These are phyloP conservation scores for Lobosporangium transversale DNA, from an alignment of 192 early-diverging fungal genomes.

Conservation along the genomic window DNA sequence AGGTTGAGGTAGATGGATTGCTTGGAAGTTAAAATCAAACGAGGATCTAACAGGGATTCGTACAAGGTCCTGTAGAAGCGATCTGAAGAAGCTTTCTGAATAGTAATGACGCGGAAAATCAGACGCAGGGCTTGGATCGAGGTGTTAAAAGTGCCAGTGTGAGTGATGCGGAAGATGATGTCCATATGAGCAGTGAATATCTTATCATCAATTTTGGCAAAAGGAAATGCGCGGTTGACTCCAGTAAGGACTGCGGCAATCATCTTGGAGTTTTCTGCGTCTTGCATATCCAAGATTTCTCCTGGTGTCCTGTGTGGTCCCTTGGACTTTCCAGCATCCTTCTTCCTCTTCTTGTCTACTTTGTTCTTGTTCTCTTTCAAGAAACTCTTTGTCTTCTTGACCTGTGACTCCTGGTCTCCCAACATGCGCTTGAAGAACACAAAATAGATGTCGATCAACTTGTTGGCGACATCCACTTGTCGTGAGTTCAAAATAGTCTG, in stretches of 20 bases:
- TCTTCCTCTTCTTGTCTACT: constrained; percentile 63
- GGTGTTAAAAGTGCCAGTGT: constrained; percentile 91
- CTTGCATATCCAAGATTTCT: constrained; percentile 57
- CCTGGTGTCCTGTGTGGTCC: constrained; percentile 41
- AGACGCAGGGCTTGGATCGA: constrained; percentile 93
- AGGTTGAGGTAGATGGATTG: constrained; percentile 96
- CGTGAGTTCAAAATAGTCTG: constrained; percentile 86
- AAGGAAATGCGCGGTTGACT: constrained; percentile 95
- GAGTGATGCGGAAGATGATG: constrained; percentile 91
- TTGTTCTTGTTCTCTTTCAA: constrained; percentile 55
- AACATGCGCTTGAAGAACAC: constrained; percentile 86
- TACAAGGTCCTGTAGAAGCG: constrained; percentile 94
- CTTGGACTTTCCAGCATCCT: constrained; percentile 54
- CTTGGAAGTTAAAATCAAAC: constrained; percentile 80
- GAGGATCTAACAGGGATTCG: constrained; percentile 85
- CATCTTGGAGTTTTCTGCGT: constrained; percentile 82
- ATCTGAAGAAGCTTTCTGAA: constrained; percentile 68
- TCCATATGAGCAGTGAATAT: constrained; percentile 83
- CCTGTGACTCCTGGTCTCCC: constrained; percentile 55
- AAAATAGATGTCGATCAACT: constrained; percentile 93
- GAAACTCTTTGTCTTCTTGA: constrained; percentile 46
- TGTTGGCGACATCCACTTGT: constrained; percentile 81
- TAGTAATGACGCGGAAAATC: constrained; percentile 77
- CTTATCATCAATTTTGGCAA: constrained; percentile 80
- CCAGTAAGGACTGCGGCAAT: constrained; percentile 93